Evolutionary conservation across 257 asterid genomes (phyloP).

Genomic region (Ilex aquifolium): DNA sequence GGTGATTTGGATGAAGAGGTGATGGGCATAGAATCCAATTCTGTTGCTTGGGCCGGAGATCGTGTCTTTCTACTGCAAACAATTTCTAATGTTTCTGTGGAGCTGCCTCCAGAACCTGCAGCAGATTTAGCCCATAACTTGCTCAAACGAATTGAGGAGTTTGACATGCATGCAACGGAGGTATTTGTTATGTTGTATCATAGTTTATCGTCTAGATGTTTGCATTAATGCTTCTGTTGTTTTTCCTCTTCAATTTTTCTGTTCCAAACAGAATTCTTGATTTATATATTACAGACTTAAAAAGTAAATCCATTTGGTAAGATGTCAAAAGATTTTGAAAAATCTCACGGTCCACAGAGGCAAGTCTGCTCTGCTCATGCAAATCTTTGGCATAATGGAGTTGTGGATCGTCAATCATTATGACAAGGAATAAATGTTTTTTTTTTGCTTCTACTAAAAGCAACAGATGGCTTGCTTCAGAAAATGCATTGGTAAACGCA

Average conservation of each 20-base stretch:
- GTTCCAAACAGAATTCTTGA: no score
- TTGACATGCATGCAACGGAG: constrained; percentile 94
- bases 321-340: no score
- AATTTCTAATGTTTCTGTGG: constrained; percentile 74
- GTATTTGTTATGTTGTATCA: constrained; percentile 29
- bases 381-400: no score
- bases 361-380: no score
- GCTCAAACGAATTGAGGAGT: constrained; percentile 72
- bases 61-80: constrained; percentile 92
- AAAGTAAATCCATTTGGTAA: no score
- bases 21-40: constrained; percentile 42
- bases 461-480: no score
- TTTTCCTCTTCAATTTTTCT: background rate
- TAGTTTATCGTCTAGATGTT: background rate
- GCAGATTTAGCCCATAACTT: constrained; percentile 83
- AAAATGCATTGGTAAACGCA: no score
- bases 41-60: constrained; percentile 80
- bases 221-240: background rate
- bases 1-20: constrained; percentile 33
- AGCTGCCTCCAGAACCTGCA: constrained; percentile 81
- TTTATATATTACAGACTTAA: no score
- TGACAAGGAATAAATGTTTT: no score
- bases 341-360: no score
- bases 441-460: no score
- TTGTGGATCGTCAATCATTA: no score